Percentiles rank a stretch among this genome's conserved stretches.
phyloP scores from a whole-genome alignment of 2,329 filamentous ascomycete species.

The Diplodia scrobiculata region DNA sequence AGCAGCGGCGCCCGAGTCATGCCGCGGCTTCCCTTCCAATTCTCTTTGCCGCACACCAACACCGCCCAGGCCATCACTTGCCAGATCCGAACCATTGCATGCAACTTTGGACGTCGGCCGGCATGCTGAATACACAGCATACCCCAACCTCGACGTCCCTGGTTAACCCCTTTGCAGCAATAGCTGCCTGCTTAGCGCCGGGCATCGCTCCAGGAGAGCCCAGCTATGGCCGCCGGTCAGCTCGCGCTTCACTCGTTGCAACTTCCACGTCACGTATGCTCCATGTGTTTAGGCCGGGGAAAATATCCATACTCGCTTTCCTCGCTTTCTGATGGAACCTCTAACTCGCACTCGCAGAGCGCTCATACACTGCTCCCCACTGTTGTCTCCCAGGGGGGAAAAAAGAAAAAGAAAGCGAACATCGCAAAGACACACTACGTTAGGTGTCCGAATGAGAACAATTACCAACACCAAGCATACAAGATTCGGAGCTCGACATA shows the following conservation, averaged over 20 bases:
- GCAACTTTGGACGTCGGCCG: slow-evolving; percentile 18
- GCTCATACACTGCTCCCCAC: background rate
- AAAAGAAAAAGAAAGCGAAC: background rate
- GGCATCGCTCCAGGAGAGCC: background rate
- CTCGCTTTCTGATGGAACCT: background rate
- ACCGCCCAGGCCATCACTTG: slow-evolving; percentile 15
- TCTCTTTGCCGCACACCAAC: background rate
- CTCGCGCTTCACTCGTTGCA: background rate
- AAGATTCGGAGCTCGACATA: background rate
- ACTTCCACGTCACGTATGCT: background rate
- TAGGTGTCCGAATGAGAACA: background rate
- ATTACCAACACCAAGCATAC: background rate
- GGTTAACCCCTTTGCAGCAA: slow-evolving; percentile 16
- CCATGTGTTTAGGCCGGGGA: background rate
- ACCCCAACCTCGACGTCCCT: slow-evolving; percentile 9
- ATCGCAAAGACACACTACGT: slow-evolving; percentile 11
- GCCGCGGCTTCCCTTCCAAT: background rate
- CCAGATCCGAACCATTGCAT: slow-evolving; percentile 20
- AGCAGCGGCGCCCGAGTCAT: slow-evolving; percentile 13
- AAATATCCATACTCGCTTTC: background rate
- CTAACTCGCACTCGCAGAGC: slow-evolving; percentile 6
- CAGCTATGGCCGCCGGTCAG: background rate
- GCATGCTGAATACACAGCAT: slow-evolving; percentile 10
- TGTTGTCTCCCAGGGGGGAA: background rate
- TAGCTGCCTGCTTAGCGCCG: slow-evolving; percentile 8